A percentile compares a stretch with the other conserved stretches of the same genome.
Evolutionary conservation across 1,139 yeast species (phyloP).

Genomic region (Pichia sp.): DNA sequence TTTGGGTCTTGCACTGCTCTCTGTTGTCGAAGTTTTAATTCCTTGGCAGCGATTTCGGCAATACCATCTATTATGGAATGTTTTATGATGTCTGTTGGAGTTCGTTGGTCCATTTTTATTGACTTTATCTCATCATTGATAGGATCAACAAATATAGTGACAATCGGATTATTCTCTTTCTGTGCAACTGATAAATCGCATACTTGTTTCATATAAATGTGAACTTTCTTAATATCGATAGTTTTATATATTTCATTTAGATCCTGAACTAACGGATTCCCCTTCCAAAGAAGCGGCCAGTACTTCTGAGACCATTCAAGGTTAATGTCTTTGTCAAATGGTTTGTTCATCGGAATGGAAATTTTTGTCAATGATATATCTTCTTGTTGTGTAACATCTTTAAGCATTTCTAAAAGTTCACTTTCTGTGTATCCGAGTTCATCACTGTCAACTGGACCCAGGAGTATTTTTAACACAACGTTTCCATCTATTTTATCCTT

Average conservation of each 20-base stretch:
- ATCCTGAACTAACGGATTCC: constrained; percentile 80
- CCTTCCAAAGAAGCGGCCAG: constrained; percentile 96
- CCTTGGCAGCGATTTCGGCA: constrained; percentile 52
- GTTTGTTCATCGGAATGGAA: constrained; percentile 51
- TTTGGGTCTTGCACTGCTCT: constrained; percentile 10
- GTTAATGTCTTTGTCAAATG: constrained; percentile 63
- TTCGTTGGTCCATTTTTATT: constrained; percentile 39
- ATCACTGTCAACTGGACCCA: constrained; percentile 22
- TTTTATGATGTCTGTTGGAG: constrained; percentile 43
- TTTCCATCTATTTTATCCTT: constrained; percentile 27
- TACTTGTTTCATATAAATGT: constrained; percentile 38
- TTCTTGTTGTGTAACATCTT: constrained; percentile 18
- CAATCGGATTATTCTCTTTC: constrained; percentile 35
- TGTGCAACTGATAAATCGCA: constrained; percentile 28
- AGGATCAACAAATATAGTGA: constrained; percentile 52
- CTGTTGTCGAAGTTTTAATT: constrained; percentile 36
- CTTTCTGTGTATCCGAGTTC: constrained; percentile 14
- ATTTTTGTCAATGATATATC: constrained; percentile 29
- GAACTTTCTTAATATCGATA: constrained; percentile 46
- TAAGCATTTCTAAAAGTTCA: constrained; percentile 20
- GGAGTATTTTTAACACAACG: constrained; percentile 34
- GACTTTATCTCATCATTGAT: constrained; percentile 37
- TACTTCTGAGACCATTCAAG: constrained; percentile 58
- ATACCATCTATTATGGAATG: constrained; percentile 81
- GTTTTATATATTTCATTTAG: constrained; percentile 46